Percentiles rank a stretch among this genome's conserved stretches.
These are phyloP conservation scores for Solanum chilense DNA, from an alignment of 257 asterid genomes.

Conservation along the genomic window DNA sequence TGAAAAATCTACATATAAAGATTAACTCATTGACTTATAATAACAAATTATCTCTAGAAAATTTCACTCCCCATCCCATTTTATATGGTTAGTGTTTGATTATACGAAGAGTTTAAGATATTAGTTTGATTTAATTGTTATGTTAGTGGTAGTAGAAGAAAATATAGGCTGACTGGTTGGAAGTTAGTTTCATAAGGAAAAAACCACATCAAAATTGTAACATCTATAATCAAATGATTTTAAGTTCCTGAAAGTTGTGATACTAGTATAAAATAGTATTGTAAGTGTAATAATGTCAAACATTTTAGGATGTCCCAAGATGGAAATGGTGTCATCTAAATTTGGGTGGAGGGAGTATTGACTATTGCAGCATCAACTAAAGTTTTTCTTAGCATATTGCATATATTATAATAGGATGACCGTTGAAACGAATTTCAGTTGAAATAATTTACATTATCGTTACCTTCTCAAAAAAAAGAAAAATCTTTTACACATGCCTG, in stretches of 20 bases:
- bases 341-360: background rate
- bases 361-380: background rate
- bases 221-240: background rate
- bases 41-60: background rate
- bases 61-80: background rate
- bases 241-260: background rate
- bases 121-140: background rate
- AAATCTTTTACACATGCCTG: too few species aligned
- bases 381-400: background rate
- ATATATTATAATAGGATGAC: background rate
- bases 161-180: background rate
- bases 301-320: background rate
- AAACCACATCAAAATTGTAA: background rate
- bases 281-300: background rate
- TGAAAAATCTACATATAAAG: background rate
- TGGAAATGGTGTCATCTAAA: background rate
- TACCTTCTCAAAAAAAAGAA: too few species aligned
- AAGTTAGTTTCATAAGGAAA: background rate
- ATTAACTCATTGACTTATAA: background rate
- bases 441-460: background rate
- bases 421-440: background rate
- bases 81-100: background rate
- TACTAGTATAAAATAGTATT: background rate
- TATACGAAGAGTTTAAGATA: background rate
- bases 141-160: background rate